phyloP scores from a whole-genome alignment of 2,329 filamentous ascomycete species.

The Penicillium griseofulvum region DNA sequence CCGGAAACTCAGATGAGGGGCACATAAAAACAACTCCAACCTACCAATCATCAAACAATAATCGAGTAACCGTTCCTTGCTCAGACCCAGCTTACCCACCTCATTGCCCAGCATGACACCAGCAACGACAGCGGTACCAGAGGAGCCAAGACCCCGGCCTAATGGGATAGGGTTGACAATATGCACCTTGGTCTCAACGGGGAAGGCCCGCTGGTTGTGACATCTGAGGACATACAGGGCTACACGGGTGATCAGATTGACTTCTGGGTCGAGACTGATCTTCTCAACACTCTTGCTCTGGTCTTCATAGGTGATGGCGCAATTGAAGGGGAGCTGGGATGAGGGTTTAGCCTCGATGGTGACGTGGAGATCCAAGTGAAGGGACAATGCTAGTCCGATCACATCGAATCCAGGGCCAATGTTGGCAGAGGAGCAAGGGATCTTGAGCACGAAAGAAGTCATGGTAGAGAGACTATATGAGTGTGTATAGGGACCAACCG shows the following conservation, averaged over 20 bases:
- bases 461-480: constrained; percentile 10
- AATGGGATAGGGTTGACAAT: constrained; percentile 95
- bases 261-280: constrained; percentile 78
- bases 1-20: not conserved
- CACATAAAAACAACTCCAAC: constrained; percentile 19
- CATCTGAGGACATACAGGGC: constrained; percentile 93
- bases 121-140: constrained; percentile 90
- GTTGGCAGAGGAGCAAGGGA: constrained; percentile 94
- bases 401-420: constrained; percentile 98
- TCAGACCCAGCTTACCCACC: constrained; percentile 74
- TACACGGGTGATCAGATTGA: constrained; percentile 90
- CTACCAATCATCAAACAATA: constrained; percentile 94
- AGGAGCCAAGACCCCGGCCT: constrained; percentile 89
- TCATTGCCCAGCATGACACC: constrained; percentile 92
- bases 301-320: constrained; percentile 86
- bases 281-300: constrained; percentile 67
- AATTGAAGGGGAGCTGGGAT: constrained; percentile 54
- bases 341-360: constrained; percentile 61
- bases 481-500: not conserved
- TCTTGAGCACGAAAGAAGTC: constrained; percentile 66
- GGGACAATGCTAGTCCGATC: constrained; percentile 85
- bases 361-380: constrained; percentile 88
- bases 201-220: constrained; percentile 82
- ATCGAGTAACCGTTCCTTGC: constrained; percentile 81
- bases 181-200: constrained; percentile 82